Evolutionary conservation across 441 rosid species (phyloP).

Genomic region (Viola pubescens): DNA sequence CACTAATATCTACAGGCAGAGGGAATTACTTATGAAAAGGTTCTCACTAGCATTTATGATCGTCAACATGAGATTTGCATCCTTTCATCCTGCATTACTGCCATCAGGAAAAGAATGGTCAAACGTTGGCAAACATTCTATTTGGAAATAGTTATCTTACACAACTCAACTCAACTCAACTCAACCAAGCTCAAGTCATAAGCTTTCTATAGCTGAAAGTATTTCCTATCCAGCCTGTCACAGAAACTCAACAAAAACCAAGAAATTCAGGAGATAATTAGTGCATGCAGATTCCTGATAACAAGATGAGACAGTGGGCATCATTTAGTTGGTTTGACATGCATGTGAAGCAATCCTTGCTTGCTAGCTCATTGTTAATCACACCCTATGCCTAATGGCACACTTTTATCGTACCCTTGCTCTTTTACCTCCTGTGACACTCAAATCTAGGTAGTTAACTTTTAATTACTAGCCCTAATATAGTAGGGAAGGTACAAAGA

Average conservation of each 20-base stretch:
- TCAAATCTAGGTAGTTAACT: no score
- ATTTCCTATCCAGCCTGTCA: not conserved
- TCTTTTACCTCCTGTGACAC: no score
- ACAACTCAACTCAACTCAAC: not conserved
- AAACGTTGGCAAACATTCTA: conserved; percentile 8
- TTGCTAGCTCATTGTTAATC: no score
- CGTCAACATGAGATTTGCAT: conserved; percentile 16
- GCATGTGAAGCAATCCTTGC: no score
- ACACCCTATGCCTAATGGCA: no score
- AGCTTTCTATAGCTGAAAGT: no score
- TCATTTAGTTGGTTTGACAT: no score
- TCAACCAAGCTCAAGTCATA: no score
- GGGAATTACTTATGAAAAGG: conserved; percentile 18
- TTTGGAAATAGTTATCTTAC: not conserved
- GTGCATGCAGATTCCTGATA: not conserved
- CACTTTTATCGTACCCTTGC: no score
- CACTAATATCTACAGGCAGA: conserved; percentile 5
- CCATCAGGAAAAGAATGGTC: conserved; percentile 18
- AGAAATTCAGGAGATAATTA: not conserved
- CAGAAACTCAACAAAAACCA: conserved; percentile 1
- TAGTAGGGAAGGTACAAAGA: conserved; percentile 5
- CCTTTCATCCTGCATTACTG: conserved; percentile 19
- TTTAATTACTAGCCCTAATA: conserved; percentile 1
- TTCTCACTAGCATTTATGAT: conserved; percentile 19
- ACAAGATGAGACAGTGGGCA: not conserved